These are phyloP conservation scores for Ambrosiella cleistominuta DNA, from an alignment of 2,329 filamentous ascomycete species.

Conservation along the genomic window DNA sequence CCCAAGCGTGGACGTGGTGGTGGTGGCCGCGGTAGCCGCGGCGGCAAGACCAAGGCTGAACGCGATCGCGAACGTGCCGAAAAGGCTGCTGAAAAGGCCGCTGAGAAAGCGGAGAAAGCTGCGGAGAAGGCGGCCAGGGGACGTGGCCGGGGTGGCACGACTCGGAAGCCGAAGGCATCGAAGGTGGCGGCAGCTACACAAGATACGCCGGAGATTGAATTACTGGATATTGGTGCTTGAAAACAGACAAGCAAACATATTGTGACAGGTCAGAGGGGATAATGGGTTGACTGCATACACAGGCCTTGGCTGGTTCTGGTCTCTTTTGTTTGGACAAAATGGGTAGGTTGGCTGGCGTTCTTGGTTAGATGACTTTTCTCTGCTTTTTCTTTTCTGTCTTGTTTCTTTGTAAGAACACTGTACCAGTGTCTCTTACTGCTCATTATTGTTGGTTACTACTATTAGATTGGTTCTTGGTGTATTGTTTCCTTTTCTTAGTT, in stretches of 20 bases:
- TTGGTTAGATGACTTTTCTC: background rate
- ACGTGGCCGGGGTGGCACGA: slow-evolving; percentile 7
- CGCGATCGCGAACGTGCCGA: slow-evolving; percentile 12
- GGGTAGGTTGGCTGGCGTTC: too few relatives aligned
- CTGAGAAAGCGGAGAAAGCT: slow-evolving; percentile 11
- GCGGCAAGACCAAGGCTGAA: slow-evolving; percentile 12
- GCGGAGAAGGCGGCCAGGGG: slow-evolving; percentile 10
- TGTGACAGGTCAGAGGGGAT: too few relatives aligned
- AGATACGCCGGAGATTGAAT: slow-evolving; percentile 9
- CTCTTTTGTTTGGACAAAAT: too few relatives aligned
- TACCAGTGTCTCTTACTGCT: background rate
- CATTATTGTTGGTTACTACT: slow-evolving; percentile 2
- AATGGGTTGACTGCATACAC: too few relatives aligned
- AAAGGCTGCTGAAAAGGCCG: slow-evolving; percentile 12
- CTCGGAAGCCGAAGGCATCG: slow-evolving; percentile 11
- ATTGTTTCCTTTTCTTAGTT: slow-evolving; percentile 1
- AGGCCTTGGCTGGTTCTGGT: too few relatives aligned
- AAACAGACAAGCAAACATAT: slow-evolving; percentile 1
- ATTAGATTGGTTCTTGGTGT: background rate
- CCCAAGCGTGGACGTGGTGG: slow-evolving; percentile 48
- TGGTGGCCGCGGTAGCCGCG: slow-evolving; percentile 11
- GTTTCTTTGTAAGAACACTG: background rate
- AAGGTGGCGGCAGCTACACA: slow-evolving; percentile 6
- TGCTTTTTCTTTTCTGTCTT: slow-evolving; percentile 3
- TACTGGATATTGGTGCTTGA: slow-evolving; percentile 12